phyloP scores from a whole-genome alignment of 805 yeast genomes.

The Saccharomycopsis sp. region DNA sequence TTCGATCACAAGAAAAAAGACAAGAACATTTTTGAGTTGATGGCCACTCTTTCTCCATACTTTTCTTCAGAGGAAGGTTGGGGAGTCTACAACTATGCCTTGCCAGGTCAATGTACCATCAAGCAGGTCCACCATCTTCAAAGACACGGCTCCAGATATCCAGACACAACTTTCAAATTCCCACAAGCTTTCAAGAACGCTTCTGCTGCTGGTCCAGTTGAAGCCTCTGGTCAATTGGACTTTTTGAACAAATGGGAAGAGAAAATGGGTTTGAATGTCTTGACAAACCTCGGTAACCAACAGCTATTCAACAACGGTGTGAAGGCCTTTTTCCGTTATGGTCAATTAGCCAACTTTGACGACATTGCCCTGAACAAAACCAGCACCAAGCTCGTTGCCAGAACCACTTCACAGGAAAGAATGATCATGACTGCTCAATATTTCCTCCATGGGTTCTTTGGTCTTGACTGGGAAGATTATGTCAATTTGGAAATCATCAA shows the following conservation, averaged over 20 bases:
- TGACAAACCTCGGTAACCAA: constrained; percentile 22
- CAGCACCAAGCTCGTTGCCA: constrained; percentile 19
- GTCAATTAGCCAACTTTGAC: constrained; percentile 19
- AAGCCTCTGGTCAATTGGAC: constrained; percentile 38
- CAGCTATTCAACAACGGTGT: constrained; percentile 23
- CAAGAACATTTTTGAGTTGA: constrained; percentile 20
- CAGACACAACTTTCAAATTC: constrained; percentile 32
- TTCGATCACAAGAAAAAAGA: constrained; percentile 20
- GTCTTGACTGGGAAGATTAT: constrained; percentile 24
- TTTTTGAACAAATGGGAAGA: constrained; percentile 40
- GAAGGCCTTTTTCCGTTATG: constrained; percentile 21
- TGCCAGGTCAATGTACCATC: constrained; percentile 36
- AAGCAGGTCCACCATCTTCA: constrained; percentile 63
- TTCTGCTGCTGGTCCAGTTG: constrained; percentile 24
- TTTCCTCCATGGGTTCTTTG: constrained; percentile 43
- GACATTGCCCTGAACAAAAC: too few species aligned
- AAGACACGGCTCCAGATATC: constrained; percentile 77
- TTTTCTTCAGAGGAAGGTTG: constrained; percentile 21
- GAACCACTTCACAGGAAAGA: constrained; percentile 37
- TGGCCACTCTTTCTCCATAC: constrained; percentile 22
- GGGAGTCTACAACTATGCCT: constrained; percentile 22
- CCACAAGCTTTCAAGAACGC: constrained; percentile 31
- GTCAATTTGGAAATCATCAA: constrained; percentile 21
- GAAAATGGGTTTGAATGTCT: constrained; percentile 16
- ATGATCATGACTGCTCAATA: constrained; percentile 38